Percentiles rank a stretch among this genome's conserved stretches.
These are phyloP conservation scores for Moniliophthora roreri DNA, from an alignment of 1,284 basidiomycete species.

Conservation along the genomic window DNA sequence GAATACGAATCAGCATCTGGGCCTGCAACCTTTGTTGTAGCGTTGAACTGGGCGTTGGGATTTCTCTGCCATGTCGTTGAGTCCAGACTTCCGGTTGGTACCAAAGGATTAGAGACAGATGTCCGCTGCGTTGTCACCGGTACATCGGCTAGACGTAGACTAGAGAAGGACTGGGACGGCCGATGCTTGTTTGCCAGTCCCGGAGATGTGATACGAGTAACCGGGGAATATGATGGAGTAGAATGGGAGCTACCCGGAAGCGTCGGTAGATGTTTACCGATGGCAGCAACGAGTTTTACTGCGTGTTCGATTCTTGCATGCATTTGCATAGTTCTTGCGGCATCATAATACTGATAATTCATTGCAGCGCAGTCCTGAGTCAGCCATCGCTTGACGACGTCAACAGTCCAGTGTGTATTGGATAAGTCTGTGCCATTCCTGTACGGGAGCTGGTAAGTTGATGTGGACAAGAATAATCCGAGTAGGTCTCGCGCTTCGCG, in stretches of 20 bases:
- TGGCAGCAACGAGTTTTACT: constrained; percentile 22
- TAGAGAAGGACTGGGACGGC: too few species aligned
- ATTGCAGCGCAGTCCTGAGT: constrained; percentile 52
- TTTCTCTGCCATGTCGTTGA: not conserved
- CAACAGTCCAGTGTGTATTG: constrained; percentile 50
- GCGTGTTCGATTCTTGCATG: constrained; percentile 52
- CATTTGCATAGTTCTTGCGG: constrained; percentile 41
- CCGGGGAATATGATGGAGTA: not conserved
- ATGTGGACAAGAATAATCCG: too few species aligned
- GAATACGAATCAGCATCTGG: too few species aligned
- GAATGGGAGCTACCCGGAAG: not conserved
- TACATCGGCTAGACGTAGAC: too few species aligned
- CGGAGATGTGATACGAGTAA: not conserved
- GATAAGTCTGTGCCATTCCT: constrained; percentile 53
- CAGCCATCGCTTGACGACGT: constrained; percentile 54
- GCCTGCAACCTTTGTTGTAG: too few species aligned
- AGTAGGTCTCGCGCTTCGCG: too few species aligned
- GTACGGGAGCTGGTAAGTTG: too few species aligned
- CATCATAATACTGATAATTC: constrained; percentile 49
- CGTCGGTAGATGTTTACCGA: constrained; percentile 6
- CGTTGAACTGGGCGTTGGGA: not conserved
- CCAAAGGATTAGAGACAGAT: not conserved
- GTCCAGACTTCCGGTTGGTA: constrained; percentile 1
- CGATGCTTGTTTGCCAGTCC: too few species aligned
- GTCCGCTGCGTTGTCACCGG: not conserved